Evolutionary conservation across 1,284 basidiomycete genomes (phyloP).

Genomic region (Boletellus deceptivus): DNA sequence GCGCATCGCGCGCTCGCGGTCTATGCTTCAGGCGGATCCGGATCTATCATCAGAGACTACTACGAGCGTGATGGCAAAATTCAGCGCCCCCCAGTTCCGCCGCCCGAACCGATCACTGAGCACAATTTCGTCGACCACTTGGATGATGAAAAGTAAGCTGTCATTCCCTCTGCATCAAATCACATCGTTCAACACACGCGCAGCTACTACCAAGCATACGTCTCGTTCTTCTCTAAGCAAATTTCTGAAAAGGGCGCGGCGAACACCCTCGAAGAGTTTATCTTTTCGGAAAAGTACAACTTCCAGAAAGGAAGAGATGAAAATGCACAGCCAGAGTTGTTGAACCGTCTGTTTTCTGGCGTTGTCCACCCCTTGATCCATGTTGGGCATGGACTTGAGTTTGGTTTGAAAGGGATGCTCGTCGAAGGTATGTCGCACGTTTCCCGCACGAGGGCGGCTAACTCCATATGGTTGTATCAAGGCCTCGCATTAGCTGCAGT

Average conservation of each 20-base stretch:
- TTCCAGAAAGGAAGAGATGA: conserved; percentile 24
- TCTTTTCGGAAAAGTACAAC: conserved; percentile 58
- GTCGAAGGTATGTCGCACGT: conserved; percentile 24
- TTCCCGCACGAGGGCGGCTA: background rate
- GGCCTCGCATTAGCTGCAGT: conserved; percentile 27
- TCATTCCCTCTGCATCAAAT: background rate
- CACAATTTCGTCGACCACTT: conserved; percentile 45
- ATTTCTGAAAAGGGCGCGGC: conserved; percentile 43
- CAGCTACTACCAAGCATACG: conserved; percentile 56
- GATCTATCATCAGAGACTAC: conserved; percentile 35
- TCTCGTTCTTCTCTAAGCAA: conserved; percentile 52
- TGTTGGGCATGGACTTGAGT: conserved; percentile 30
- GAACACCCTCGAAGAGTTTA: conserved; percentile 49
- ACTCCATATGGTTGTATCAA: conserved; percentile 6
- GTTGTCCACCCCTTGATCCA: conserved; percentile 32
- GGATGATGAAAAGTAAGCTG: conserved; percentile 38
- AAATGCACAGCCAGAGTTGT: conserved; percentile 22
- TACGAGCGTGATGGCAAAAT: conserved; percentile 35
- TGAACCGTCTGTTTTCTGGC: conserved; percentile 25
- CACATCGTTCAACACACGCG: background rate
- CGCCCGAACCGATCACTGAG: conserved; percentile 39
- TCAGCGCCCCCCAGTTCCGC: conserved; percentile 34
- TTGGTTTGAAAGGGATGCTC: conserved; percentile 32
- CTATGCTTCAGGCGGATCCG: conserved; percentile 41
- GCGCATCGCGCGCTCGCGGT: conserved; percentile 45